phyloP scores from a whole-genome alignment of 768 basidiomycete species.

The Atractiella rhizophila region DNA sequence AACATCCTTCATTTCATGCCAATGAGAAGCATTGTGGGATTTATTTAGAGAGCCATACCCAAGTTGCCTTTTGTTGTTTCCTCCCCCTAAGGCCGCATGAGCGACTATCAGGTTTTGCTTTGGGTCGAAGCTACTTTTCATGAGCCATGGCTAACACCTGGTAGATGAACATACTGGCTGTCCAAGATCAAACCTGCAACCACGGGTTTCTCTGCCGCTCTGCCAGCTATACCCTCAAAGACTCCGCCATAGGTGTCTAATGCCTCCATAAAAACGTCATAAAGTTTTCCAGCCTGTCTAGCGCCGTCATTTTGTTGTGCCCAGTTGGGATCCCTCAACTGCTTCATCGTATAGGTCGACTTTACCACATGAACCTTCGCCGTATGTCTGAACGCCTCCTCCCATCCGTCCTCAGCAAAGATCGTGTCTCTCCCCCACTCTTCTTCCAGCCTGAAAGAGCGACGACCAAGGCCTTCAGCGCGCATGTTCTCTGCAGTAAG shows the following conservation, averaged over 20 bases:
- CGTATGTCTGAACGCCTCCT: too few relatives aligned
- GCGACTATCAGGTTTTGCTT: conserved; percentile 1
- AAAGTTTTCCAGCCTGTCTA: neutral
- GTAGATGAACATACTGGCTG: too few relatives aligned
- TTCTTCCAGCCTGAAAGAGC: conserved; percentile 4
- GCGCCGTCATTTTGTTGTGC: conserved; percentile 1
- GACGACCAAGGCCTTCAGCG: neutral
- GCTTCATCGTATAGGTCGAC: conserved; percentile 2
- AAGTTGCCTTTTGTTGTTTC: conserved; percentile 1
- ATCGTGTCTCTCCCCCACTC: neutral
- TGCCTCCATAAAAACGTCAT: neutral
- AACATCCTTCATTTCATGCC: conserved; percentile 4
- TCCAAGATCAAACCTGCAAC: conserved; percentile 3
- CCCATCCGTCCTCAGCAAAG: neutral
- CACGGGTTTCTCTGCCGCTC: conserved; percentile 2
- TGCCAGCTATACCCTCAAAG: neutral
- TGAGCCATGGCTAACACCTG: too few relatives aligned
- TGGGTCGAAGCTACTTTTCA: conserved; percentile 4
- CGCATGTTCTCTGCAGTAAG: conserved; percentile 4
- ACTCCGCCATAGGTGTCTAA: neutral
- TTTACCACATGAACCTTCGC: conserved; percentile 3
- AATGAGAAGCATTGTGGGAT: too few relatives aligned
- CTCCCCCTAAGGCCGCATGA: conserved; percentile 4
- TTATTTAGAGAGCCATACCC: too few relatives aligned
- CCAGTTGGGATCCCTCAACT: conserved; percentile 2